phyloP scores from a whole-genome alignment of 768 basidiomycete species.

The Hypholoma fasciculare region DNA sequence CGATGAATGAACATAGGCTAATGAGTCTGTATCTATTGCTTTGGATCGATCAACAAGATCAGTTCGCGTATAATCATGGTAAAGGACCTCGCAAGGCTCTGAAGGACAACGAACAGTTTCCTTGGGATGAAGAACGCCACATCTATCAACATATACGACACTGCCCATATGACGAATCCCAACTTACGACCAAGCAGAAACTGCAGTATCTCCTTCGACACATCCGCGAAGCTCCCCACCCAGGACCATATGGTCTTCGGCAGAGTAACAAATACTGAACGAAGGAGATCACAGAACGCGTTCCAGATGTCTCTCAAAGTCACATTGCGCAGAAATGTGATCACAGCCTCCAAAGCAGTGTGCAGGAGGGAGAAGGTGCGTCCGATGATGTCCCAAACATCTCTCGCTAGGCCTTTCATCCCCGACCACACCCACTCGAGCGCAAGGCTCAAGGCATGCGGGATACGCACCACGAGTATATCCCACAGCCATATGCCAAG shows the following conservation, averaged over 20 bases:
- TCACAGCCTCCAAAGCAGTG: not conserved
- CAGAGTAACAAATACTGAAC: conserved; percentile 1
- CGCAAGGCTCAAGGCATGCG: not conserved
- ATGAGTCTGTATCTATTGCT: not conserved
- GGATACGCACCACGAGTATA: not conserved
- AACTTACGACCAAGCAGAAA: not conserved
- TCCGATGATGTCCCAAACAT: not conserved
- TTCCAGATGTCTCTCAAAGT: conserved; percentile 5
- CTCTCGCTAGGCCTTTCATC: not conserved
- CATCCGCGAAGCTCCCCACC: not conserved
- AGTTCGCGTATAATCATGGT: conserved; percentile 3
- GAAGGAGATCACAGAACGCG: not conserved
- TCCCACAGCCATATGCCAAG: conserved; percentile 1
- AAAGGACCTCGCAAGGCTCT: not conserved
- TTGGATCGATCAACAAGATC: conserved; percentile 11
- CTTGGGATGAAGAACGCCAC: conserved; percentile 5
- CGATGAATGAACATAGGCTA: not conserved
- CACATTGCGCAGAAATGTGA: conserved; percentile 3
- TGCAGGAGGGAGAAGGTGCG: conserved; percentile 1
- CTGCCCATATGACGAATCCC: conserved; percentile 3
- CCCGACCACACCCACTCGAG: conserved; percentile 1
- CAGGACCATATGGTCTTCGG: conserved; percentile 3
- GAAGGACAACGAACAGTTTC: conserved; percentile 3
- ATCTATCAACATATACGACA: not conserved
- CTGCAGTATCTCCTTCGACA: not conserved